Percentiles rank a stretch among this genome's conserved stretches.
phyloP scores from a whole-genome alignment of 2,329 filamentous ascomycete species.

The Ophiostoma montium region DNA sequence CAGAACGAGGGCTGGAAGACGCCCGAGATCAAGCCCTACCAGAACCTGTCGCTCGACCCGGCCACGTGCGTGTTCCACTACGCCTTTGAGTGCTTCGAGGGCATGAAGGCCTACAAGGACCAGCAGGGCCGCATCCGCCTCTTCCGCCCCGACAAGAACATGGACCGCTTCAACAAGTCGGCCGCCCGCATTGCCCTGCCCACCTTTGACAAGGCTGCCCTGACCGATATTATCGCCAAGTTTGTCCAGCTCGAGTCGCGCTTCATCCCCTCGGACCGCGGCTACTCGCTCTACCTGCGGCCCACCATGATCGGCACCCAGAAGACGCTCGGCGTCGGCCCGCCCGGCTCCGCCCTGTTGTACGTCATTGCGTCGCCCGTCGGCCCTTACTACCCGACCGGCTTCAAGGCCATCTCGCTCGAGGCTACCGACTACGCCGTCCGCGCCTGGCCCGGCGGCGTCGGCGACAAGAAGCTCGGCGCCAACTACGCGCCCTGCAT shows the following conservation, averaged over 20 bases:
- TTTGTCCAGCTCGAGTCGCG: constrained; percentile 70
- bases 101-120: constrained; percentile 98
- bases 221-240: constrained; percentile 70
- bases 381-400: constrained; percentile 93
- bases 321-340: constrained; percentile 77
- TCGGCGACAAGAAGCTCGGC: constrained; percentile 95
- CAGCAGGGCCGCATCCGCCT: constrained; percentile 62
- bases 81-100: constrained; percentile 95
- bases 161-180: constrained; percentile 86
- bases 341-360: constrained; percentile 82
- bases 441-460: constrained; percentile 92
- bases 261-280: constrained; percentile 75
- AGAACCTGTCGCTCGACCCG: constrained; percentile 92
- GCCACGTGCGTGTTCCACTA: constrained; percentile 98
- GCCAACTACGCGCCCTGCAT: constrained; percentile 99
- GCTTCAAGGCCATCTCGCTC: constrained; percentile 91
- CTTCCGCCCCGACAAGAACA: constrained; percentile 93
- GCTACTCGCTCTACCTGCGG: constrained; percentile 90
- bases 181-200: constrained; percentile 84
- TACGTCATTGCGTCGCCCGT: constrained; percentile 95
- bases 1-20: constrained; percentile 68
- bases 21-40: constrained; percentile 80
- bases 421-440: constrained; percentile 96
- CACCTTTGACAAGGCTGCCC: constrained; percentile 58
- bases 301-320: constrained; percentile 98